Evolutionary conservation across 371 early-diverging fungal genomes (phyloP), one percentile per base, ranked within the genome.

Genomic region (Mucor circinelloides): DNA sequence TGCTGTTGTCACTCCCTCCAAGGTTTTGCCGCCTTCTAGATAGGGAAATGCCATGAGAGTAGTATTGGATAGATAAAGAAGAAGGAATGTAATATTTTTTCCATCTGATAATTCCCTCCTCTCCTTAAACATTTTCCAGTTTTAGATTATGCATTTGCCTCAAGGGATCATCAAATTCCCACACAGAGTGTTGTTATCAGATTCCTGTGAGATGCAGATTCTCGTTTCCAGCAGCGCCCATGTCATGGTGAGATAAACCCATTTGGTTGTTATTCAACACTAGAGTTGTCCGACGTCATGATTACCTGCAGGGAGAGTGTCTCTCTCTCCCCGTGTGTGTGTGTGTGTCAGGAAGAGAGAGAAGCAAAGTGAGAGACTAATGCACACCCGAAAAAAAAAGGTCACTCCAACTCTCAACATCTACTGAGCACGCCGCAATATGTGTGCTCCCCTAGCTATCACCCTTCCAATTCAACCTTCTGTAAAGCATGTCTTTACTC

Each of bases 1-100:
- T 52, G 52, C 52, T 27, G 52, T 25, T 27, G 52, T 25, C 8
- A 63, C 63, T 15, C 63, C 63, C 25, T 63, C 50, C 17, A 63
- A 63, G 32, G 34, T 23, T 28, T 54, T 52, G 17, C 63, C 63
- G 38, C 54, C 63, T 23, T 52, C 28, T 28, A 63, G 17, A 40
- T 63, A 63, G 17, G 63, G 9, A 28, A 50, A 21, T 56, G 56
- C 34, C 63, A 63, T 63, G 7, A 5, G 25, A 2, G 9, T 15
- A 8, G 30, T 25, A 27, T 27, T 52, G 17, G 30, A n/a, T 28
- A 32, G 17, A 17, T 1, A 55, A 31, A 55, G 2, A 19, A 55
- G 56, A 56, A 19, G 7, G 19, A 19, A 8, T 6, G 32, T 31
- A 32, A 17, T 17, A 56, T 28, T 52, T 1, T 30, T 9, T 56